Conservation (phyloP, 345 rosid species). For the Clarkia xantiana region DNA sequence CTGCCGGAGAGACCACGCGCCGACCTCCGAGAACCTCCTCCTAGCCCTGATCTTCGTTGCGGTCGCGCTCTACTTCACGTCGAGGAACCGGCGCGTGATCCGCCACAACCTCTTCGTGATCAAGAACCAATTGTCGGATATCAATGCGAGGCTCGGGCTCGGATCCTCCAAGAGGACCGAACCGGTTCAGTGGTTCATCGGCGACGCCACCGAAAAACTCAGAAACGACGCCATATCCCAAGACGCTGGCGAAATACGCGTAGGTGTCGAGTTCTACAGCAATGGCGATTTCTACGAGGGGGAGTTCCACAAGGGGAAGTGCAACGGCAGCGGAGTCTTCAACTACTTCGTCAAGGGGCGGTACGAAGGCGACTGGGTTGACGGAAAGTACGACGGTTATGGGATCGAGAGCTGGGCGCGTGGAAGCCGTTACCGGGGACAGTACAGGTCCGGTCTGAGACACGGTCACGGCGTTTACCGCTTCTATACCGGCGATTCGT, state of each 20-base stretch:
- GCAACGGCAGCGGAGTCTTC: constrained; percentile 86
- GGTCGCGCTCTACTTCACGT: constrained; percentile 55
- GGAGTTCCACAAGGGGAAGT: constrained; percentile 65
- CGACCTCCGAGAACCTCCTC: constrained; percentile 52
- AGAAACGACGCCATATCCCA: neutral
- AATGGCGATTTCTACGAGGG: constrained; percentile 93
- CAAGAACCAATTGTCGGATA: constrained; percentile 33
- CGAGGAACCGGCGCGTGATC: constrained; percentile 51
- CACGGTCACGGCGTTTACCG: constrained; percentile 71
- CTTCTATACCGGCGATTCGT: constrained; percentile 86
- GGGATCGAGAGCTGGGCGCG: constrained; percentile 91
- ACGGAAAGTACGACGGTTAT: constrained; percentile 78
- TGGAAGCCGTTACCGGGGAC: constrained; percentile 86
- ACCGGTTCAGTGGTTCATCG: constrained; percentile 78
- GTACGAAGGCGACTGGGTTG: constrained; percentile 90
- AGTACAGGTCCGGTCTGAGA: constrained; percentile 65
- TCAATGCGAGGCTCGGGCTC: constrained; percentile 23
- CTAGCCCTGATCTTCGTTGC: constrained; percentile 68
- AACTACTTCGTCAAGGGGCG: constrained; percentile 60
- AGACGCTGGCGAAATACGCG: constrained; percentile 16
- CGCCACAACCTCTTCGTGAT: constrained; percentile 28
- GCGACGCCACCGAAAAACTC: constrained; percentile 20
- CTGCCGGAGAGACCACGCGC: constrained; percentile 28
- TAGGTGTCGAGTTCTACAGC: constrained; percentile 73
- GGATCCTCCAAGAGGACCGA: constrained; percentile 22